phyloP scores from a whole-genome alignment of 495 filamentous ascomycete genomes.

The Paragyromitra xinjiangensis region DNA sequence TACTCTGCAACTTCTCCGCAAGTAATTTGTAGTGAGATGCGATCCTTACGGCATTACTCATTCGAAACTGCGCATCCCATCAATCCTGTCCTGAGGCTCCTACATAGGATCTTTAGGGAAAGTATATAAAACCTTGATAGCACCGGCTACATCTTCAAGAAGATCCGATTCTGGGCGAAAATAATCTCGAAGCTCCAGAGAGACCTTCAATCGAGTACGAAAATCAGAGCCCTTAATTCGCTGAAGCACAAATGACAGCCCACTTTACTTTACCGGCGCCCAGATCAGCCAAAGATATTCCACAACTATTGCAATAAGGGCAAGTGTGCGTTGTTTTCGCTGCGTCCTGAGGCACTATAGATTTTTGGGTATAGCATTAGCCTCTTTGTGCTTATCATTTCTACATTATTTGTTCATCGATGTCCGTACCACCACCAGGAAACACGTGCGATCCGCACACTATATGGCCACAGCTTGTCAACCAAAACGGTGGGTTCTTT shows the following conservation, averaged over 20 bases:
- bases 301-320: slow-evolving; percentile 51
- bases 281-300: slow-evolving; percentile 52
- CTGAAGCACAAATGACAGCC: slow-evolving; percentile 28
- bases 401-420: not conserved
- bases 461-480: slow-evolving; percentile 56
- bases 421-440: slow-evolving; percentile 44
- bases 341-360: slow-evolving; percentile 45
- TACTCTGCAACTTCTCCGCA: slow-evolving; percentile 49
- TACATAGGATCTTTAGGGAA: not conserved
- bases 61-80: slow-evolving; percentile 49
- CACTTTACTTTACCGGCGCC: slow-evolving; percentile 52
- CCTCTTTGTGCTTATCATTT: not conserved
- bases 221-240: slow-evolving; percentile 34
- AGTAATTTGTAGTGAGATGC: slow-evolving; percentile 52
- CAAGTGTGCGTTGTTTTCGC: slow-evolving; percentile 46
- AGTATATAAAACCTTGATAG: slow-evolving; percentile 47
- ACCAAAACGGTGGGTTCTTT: slow-evolving; percentile 42
- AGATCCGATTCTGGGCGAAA: slow-evolving; percentile 54
- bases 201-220: slow-evolving; percentile 42
- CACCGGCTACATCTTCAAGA: slow-evolving; percentile 53
- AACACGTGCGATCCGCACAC: slow-evolving; percentile 53
- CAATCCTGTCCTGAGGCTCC: slow-evolving; percentile 12
- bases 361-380: slow-evolving; percentile 23
- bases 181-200: slow-evolving; percentile 50
- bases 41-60: slow-evolving; percentile 48